A percentile compares a stretch with the other conserved stretches of the same genome.
phyloP scores from a whole-genome alignment of 805 yeast species.

The Suhomyces emberorum region DNA sequence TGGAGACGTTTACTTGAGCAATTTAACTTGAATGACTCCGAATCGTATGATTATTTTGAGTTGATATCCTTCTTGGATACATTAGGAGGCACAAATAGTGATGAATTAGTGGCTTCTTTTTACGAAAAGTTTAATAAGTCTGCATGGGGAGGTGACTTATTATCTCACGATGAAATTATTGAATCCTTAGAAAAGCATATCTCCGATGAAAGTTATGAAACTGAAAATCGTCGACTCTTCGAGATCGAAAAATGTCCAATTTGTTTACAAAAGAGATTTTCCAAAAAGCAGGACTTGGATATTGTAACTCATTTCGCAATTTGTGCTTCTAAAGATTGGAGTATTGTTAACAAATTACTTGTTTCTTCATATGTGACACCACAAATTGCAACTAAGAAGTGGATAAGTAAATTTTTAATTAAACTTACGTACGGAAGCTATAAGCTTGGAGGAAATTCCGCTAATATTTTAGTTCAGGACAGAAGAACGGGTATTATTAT shows the following conservation, averaged over 20 bases:
- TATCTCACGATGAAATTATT: constrained; percentile 44
- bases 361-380: constrained; percentile 73
- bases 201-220: constrained; percentile 6
- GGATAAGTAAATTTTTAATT: constrained; percentile 82
- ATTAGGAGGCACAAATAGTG: constrained; percentile 51
- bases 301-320: constrained; percentile 84
- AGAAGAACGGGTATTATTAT: constrained; percentile 81
- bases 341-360: constrained; percentile 58
- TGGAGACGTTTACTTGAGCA: constrained; percentile 64
- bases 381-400: constrained; percentile 76
- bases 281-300: constrained; percentile 56
- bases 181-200: constrained; percentile 46
- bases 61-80: constrained; percentile 62
- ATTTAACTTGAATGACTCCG: constrained; percentile 42
- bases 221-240: constrained; percentile 40
- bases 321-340: constrained; percentile 78
- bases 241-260: constrained; percentile 74
- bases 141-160: constrained; percentile 53
- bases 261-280: constrained; percentile 61
- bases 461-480: constrained; percentile 92
- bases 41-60: constrained; percentile 54
- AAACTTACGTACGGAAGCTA: constrained; percentile 88
- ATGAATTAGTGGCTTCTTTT: constrained; percentile 53
- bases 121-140: constrained; percentile 44
- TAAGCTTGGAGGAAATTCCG: constrained; percentile 79